phyloP scores from a whole-genome alignment of 2,329 filamentous ascomycete species.

The Pseudogymnoascus sp. region DNA sequence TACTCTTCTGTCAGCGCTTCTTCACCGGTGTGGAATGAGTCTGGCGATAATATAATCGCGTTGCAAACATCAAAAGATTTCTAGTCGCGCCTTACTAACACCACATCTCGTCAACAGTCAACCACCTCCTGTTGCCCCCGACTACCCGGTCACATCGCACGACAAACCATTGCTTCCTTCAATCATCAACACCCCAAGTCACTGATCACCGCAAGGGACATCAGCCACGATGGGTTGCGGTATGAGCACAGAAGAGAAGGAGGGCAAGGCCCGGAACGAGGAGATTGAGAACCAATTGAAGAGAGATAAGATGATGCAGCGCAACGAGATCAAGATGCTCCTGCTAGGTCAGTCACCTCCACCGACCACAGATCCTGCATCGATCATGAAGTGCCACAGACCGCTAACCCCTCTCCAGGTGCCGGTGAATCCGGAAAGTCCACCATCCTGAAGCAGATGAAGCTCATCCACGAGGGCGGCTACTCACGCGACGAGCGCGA shows the following conservation, averaged over 20 bases:
- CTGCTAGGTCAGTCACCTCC: slow-evolving; percentile 67
- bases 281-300: slow-evolving; percentile 99
- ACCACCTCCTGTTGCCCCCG: background rate
- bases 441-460: slow-evolving; percentile 95
- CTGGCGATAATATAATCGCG: background rate
- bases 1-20: background rate
- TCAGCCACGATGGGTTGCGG: slow-evolving; percentile 90
- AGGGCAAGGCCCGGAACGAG: slow-evolving; percentile 99
- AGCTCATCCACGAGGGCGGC: slow-evolving; percentile 97
- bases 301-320: slow-evolving; percentile 96
- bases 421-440: slow-evolving; percentile 98
- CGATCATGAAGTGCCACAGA: background rate
- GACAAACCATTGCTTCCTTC: background rate
- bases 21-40: background rate
- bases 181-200: background rate
- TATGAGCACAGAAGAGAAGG: slow-evolving; percentile 99
- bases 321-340: slow-evolving; percentile 99
- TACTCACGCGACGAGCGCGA: slow-evolving; percentile 95
- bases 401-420: slow-evolving; percentile 16
- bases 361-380: background rate
- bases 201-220: slow-evolving; percentile 3
- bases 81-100: background rate
- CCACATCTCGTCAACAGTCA: background rate
- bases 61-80: background rate
- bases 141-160: background rate